Evolutionary conservation across 192 early-diverging fungal species (phyloP).

Genomic region (Kappamyces sp.): DNA sequence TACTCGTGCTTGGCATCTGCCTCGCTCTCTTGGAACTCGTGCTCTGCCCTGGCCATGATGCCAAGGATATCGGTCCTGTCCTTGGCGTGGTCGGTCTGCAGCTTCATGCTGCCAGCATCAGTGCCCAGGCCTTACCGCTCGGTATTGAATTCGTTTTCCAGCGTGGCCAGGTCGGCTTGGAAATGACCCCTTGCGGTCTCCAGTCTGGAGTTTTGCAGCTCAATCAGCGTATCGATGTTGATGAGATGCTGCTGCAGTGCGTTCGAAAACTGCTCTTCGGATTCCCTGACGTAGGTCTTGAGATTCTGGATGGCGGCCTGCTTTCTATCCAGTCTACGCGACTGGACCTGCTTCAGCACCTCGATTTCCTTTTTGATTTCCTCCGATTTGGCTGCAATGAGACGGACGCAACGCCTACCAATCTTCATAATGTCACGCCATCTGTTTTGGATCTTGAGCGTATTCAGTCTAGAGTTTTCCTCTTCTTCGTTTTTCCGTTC

Average conservation of each 20-base stretch:
- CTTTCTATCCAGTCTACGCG: constrained; percentile 47
- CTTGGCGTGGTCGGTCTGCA: constrained; percentile 43
- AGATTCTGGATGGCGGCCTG: constrained; percentile 32
- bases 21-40: constrained; percentile 52
- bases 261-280: constrained; percentile 48
- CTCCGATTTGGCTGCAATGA: constrained; percentile 36
- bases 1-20: constrained; percentile 60
- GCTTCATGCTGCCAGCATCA: constrained; percentile 27
- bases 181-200: constrained; percentile 40
- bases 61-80: constrained; percentile 49
- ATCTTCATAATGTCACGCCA: constrained; percentile 60
- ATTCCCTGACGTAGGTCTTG: constrained; percentile 36
- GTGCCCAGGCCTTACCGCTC: constrained; percentile 32
- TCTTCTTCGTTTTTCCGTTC: constrained; percentile 43
- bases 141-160: constrained; percentile 50
- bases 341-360: constrained; percentile 40
- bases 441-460: constrained; percentile 51
- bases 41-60: constrained; percentile 49
- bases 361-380: constrained; percentile 37
- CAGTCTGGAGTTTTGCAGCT: constrained; percentile 44
- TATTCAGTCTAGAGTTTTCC: constrained; percentile 47
- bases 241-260: constrained; percentile 50
- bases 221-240: constrained; percentile 51
- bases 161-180: constrained; percentile 35
- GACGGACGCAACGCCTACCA: constrained; percentile 20